Evolutionary conservation across 148 eudicot species (phyloP).

Genomic region (Nyssa sinensis): DNA sequence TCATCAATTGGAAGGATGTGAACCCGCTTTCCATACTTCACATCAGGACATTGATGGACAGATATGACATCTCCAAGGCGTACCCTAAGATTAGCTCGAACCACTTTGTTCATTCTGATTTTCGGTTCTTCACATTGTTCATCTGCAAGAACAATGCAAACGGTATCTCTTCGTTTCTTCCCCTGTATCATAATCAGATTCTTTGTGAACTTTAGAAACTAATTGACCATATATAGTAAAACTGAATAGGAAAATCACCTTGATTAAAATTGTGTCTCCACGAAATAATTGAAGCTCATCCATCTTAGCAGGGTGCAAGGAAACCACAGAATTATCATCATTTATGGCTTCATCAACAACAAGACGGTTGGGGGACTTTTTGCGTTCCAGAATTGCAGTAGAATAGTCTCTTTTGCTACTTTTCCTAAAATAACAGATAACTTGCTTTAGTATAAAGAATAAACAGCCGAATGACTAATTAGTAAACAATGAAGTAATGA

Average conservation of each 20-base stretch:
- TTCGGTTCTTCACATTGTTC: conserved; percentile 36
- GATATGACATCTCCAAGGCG: conserved; percentile 39
- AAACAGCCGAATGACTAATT: neutral
- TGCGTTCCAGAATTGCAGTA: conserved; percentile 37
- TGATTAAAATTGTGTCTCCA: conserved; percentile 35
- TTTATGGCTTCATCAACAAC: conserved; percentile 36
- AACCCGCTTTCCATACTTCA: conserved; percentile 36
- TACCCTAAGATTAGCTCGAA: conserved; percentile 32
- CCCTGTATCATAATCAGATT: conserved; percentile 20
- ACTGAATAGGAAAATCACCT: conserved; percentile 15
- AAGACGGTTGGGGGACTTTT: conserved; percentile 40
- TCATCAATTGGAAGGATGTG: conserved; percentile 42
- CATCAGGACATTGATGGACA: conserved; percentile 40
- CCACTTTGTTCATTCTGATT: conserved; percentile 39
- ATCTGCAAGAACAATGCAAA: conserved; percentile 34
- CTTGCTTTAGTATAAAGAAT: neutral
- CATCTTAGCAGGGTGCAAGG: conserved; percentile 32
- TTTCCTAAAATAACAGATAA: conserved; percentile 15
- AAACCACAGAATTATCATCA: conserved; percentile 37
- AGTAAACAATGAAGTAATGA: neutral
- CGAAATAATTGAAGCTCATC: conserved; percentile 37
- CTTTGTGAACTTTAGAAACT: neutral
- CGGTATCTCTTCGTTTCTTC: conserved; percentile 34
- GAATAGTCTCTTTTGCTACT: conserved; percentile 25
- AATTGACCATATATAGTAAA: neutral